Evolutionary conservation across 768 basidiomycete species (phyloP).

Genomic region (Rhodosporidiobolus sp.): DNA sequence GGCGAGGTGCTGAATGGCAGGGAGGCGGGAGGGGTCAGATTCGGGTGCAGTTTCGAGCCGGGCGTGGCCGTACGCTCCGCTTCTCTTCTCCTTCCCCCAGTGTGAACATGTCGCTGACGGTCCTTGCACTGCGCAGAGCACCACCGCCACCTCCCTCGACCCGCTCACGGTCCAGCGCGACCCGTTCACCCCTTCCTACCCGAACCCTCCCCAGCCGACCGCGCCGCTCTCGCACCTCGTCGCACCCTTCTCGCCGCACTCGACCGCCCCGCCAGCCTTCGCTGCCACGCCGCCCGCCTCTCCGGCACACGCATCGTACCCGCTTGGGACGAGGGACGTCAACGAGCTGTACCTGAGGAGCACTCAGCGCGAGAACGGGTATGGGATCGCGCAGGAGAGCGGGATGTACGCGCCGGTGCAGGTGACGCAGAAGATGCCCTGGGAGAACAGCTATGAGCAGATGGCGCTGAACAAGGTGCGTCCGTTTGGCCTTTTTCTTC

Average conservation of each 20-base stretch:
- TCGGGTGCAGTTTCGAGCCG: conserved; percentile 54
- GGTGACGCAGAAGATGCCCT: too few relatives aligned
- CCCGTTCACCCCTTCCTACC: not conserved
- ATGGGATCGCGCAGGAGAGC: too few relatives aligned
- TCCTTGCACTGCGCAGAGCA: not conserved
- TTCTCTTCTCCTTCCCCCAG: not conserved
- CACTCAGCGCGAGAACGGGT: too few relatives aligned
- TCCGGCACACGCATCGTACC: not conserved
- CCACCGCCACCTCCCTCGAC: not conserved
- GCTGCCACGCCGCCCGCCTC: too few relatives aligned
- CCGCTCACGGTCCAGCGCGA: not conserved
- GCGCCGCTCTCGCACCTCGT: not conserved
- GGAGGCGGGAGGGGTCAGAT: conserved; percentile 57
- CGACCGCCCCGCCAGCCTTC: not conserved
- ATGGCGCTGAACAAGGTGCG: not conserved
- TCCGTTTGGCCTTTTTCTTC: too few relatives aligned
- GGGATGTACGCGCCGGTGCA: too few relatives aligned
- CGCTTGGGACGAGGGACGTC: not conserved
- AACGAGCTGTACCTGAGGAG: not conserved
- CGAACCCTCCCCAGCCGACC: not conserved
- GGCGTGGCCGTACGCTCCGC: conserved; percentile 11
- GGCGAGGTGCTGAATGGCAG: conserved; percentile 56
- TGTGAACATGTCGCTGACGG: too few relatives aligned
- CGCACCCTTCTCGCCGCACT: not conserved
- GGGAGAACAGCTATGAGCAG: not conserved